phyloP scores from a whole-genome alignment of 768 basidiomycete genomes.

The Rhizopogon vinicolor region DNA sequence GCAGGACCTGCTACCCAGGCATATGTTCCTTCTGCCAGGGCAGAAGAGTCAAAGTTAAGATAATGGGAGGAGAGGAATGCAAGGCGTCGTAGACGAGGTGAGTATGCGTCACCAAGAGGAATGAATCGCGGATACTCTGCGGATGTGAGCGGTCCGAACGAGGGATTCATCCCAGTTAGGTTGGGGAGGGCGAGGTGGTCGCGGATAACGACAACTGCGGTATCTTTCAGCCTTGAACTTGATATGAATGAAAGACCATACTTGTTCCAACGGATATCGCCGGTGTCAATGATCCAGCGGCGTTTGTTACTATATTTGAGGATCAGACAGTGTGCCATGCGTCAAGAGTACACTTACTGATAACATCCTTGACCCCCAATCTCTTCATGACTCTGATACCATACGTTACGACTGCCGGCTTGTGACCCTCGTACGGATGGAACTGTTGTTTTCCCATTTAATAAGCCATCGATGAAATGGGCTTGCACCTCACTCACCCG shows the following conservation, averaged over 20 bases:
- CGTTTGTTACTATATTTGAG: slow-evolving; percentile 70
- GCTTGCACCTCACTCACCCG: slow-evolving; percentile 42
- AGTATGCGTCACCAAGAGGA: slow-evolving; percentile 82
- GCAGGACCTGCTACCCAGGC: slow-evolving; percentile 91
- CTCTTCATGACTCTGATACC: slow-evolving; percentile 77
- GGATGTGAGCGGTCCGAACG: slow-evolving; percentile 66
- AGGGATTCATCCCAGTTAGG: slow-evolving; percentile 71
- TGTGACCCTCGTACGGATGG: slow-evolving; percentile 83
- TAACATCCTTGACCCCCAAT: slow-evolving; percentile 69
- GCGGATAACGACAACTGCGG: slow-evolving; percentile 71
- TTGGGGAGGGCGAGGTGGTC: slow-evolving; percentile 85
- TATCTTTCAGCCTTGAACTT: slow-evolving; percentile 5
- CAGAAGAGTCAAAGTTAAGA: slow-evolving; percentile 46
- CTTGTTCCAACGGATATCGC: slow-evolving; percentile 75
- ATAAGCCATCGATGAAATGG: background rate
- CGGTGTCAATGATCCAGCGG: slow-evolving; percentile 77
- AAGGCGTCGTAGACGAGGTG: slow-evolving; percentile 60
- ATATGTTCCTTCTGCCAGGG: slow-evolving; percentile 78
- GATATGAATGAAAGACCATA: slow-evolving; percentile 30
- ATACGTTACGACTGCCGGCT: slow-evolving; percentile 63
- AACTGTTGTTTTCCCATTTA: slow-evolving; percentile 41
- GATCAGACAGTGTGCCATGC: background rate
- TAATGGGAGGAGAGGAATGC: slow-evolving; percentile 69
- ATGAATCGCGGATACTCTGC: slow-evolving; percentile 69
- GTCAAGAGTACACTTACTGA: slow-evolving; percentile 48